phyloP scores from a whole-genome alignment of 129 eudicot genomes.

The Saussurea involucrata region DNA sequence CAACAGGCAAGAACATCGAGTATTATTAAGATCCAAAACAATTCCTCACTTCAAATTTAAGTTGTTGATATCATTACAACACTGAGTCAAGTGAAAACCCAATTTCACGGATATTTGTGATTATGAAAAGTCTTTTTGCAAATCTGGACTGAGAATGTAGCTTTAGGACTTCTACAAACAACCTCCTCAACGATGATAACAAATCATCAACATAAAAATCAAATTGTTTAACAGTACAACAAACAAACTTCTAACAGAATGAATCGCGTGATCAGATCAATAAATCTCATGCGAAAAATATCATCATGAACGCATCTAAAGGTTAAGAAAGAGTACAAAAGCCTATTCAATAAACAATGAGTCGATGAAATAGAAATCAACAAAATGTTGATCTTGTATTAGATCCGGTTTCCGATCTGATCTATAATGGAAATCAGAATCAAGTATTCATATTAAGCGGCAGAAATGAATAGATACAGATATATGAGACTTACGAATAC shows the following conservation, averaged over 20 bases:
- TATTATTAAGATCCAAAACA: neutral
- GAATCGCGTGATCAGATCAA: neutral
- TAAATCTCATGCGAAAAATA: neutral
- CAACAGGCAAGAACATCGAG: neutral
- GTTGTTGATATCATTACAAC: neutral
- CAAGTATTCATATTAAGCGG: neutral
- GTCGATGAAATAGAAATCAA: neutral
- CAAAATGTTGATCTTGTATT: neutral
- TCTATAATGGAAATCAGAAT: neutral
- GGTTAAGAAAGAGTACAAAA: neutral
- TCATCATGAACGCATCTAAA: neutral
- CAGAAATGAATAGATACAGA: neutral
- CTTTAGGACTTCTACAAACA: neutral
- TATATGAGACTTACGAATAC: constrained; percentile 5
- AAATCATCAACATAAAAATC: neutral
- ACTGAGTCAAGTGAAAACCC: neutral
- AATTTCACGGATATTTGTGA: neutral
- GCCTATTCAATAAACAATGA: neutral
- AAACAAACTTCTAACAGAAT: neutral
- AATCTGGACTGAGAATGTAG: neutral
- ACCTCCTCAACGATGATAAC: neutral
- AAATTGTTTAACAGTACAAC: neutral
- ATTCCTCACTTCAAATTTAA: neutral
- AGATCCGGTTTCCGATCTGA: constrained; percentile 7
- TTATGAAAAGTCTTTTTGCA: neutral